Evolutionary conservation across 441 rosid species (phyloP).

Genomic region (Omphalea diandra): DNA sequence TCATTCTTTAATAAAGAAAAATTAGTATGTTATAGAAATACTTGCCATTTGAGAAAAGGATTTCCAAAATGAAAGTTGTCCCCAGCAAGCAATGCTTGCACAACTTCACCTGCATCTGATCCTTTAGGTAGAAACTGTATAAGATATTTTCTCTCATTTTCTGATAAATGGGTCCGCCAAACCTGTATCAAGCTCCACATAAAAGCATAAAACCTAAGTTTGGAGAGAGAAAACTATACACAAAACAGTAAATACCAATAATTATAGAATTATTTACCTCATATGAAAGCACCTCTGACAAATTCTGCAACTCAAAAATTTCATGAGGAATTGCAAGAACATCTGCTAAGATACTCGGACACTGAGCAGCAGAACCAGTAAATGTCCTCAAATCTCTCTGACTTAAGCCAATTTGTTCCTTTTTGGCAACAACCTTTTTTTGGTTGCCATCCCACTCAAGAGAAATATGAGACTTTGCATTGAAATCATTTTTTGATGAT

Average conservation of each 20-base stretch:
- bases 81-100: slow-evolving; percentile 66
- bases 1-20: background rate
- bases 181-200: slow-evolving; percentile 42
- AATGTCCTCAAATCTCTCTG: slow-evolving; percentile 64
- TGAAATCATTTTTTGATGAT: slow-evolving; percentile 43
- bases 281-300: slow-evolving; percentile 60
- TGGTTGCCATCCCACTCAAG: slow-evolving; percentile 77
- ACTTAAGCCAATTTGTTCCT: slow-evolving; percentile 80
- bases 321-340: slow-evolving; percentile 65
- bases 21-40: slow-evolving; percentile 16
- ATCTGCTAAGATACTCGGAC: slow-evolving; percentile 56
- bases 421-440: slow-evolving; percentile 72
- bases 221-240: slow-evolving; percentile 7
- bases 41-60: slow-evolving; percentile 80
- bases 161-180: slow-evolving; percentile 73
- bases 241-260: background rate
- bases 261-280: slow-evolving; percentile 47
- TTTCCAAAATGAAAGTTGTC: slow-evolving; percentile 87
- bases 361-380: slow-evolving; percentile 39
- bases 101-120: slow-evolving; percentile 52
- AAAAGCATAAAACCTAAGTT: slow-evolving; percentile 17
- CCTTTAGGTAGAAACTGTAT: slow-evolving; percentile 79
- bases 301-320: slow-evolving; percentile 65
- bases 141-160: slow-evolving; percentile 64
- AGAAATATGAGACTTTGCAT: slow-evolving; percentile 61